These are phyloP conservation scores for Alternaria rosae DNA, from an alignment of 2,329 filamentous ascomycete genomes.

Conservation along the genomic window DNA sequence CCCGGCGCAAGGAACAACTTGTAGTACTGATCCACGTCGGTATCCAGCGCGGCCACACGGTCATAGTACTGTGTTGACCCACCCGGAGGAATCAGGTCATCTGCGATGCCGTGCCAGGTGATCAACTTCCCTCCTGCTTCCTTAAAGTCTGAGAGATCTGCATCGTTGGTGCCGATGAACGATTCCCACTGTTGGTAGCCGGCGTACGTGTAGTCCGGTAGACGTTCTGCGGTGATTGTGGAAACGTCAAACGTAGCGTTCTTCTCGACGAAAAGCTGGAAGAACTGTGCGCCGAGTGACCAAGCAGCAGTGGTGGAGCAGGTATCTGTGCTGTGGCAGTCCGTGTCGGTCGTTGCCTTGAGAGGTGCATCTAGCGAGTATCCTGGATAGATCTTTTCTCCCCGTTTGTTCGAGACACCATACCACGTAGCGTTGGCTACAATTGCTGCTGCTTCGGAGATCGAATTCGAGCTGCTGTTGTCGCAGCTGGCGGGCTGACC, in stretches of 20 bases:
- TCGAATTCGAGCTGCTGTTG: neutral
- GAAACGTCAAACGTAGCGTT: neutral
- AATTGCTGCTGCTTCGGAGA: neutral
- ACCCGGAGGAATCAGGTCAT: neutral
- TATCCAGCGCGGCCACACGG: neutral
- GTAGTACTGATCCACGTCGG: neutral
- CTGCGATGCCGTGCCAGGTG: neutral
- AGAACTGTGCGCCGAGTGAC: neutral
- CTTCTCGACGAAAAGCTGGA: neutral
- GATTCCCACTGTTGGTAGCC: neutral
- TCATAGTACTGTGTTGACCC: neutral
- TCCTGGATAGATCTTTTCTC: neutral
- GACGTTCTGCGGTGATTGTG: neutral
- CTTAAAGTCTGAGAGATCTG: neutral
- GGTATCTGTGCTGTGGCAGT: neutral
- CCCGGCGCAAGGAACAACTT: neutral
- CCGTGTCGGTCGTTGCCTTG: neutral
- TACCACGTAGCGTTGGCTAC: neutral
- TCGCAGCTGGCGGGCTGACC: conserved; percentile 2
- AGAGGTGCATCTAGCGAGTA: neutral
- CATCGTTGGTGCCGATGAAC: neutral
- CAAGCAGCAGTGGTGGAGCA: neutral
- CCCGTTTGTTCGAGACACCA: neutral
- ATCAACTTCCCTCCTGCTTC: neutral
- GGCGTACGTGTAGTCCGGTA: neutral